Conservation (phyloP, 2,329 filamentous ascomycete species). For the Emergomyces orientalis region DNA sequence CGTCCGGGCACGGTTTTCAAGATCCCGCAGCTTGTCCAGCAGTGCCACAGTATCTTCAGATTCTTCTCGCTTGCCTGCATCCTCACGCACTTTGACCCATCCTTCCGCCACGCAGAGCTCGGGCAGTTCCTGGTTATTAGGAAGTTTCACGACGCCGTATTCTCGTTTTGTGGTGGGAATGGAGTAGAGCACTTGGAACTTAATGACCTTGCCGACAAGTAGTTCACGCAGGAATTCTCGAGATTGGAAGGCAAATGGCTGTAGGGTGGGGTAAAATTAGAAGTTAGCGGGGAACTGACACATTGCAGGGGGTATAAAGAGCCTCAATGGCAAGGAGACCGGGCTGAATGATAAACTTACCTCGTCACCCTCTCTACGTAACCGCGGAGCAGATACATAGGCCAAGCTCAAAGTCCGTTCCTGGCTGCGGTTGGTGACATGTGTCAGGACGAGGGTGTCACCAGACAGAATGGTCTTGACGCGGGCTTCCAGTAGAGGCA, state of each 20-base stretch:
- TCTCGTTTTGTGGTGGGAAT: conserved; percentile 74
- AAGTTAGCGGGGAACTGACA: background rate
- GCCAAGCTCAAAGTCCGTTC: conserved; percentile 86
- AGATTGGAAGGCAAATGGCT: conserved; percentile 83
- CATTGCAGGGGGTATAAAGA: background rate
- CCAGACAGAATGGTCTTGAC: conserved; percentile 94
- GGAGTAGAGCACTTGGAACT: conserved; percentile 78
- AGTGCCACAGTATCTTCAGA: conserved; percentile 61
- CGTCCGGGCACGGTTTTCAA: conserved; percentile 68
- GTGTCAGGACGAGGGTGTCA: conserved; percentile 78
- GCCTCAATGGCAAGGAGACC: background rate
- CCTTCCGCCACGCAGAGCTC: conserved; percentile 79
- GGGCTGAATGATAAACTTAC: conserved; percentile 26
- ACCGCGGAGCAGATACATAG: conserved; percentile 78
- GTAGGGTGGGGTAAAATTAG: background rate
- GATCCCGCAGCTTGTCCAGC: conserved; percentile 65
- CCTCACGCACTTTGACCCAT: conserved; percentile 88
- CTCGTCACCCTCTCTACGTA: conserved; percentile 84
- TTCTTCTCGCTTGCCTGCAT: conserved; percentile 80
- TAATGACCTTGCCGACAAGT: conserved; percentile 74
- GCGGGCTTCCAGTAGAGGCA: conserved; percentile 48
- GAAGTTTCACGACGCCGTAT: conserved; percentile 71
- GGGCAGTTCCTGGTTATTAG: conserved; percentile 55
- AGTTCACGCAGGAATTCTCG: conserved; percentile 83
- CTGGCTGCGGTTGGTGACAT: conserved; percentile 67